A percentile compares a stretch with the other conserved stretches of the same genome.
Evolutionary conservation across 2,329 filamentous ascomycete species (phyloP).

Genomic region (Colletotrichum karsti): DNA sequence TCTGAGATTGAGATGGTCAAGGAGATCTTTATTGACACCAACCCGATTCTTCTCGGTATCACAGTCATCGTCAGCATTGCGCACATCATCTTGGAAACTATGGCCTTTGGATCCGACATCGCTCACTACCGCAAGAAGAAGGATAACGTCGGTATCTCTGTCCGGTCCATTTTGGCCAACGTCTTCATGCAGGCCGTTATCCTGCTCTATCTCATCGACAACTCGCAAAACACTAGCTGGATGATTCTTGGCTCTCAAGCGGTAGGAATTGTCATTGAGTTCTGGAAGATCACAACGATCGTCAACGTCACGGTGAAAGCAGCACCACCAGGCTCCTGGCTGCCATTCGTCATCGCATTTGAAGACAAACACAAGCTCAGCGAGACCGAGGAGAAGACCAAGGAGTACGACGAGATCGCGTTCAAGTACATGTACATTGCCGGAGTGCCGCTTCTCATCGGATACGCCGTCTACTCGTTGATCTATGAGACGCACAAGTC

Average conservation of each 20-base stretch:
- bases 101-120: conserved; percentile 98
- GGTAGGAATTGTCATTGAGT: conserved; percentile 74
- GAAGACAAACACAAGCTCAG: conserved; percentile 97
- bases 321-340: conserved; percentile 70
- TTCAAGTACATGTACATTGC: conserved; percentile 97
- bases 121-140: conserved; percentile 99
- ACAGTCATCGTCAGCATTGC: conserved; percentile 86
- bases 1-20: conserved; percentile 98
- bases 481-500: conserved; percentile 96
- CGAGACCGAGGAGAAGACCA: conserved; percentile 96
- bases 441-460: conserved; percentile 86
- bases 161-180: conserved; percentile 95
- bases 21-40: conserved; percentile 92
- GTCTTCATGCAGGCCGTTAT: conserved; percentile 98
- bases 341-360: conserved; percentile 85
- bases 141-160: conserved; percentile 95
- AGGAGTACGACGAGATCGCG: conserved; percentile 97
- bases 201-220: conserved; percentile 96
- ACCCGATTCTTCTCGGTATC: conserved; percentile 86
- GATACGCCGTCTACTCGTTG: conserved; percentile 91
- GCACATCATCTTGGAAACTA: conserved; percentile 93
- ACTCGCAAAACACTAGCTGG: conserved; percentile 97
- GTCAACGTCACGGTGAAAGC: conserved; percentile 87
- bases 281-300: conserved; percentile 96
- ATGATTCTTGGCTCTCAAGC: conserved; percentile 97